Conservation (phyloP, 2,329 filamentous ascomycete species). For the Parastagonospora avenae region DNA sequence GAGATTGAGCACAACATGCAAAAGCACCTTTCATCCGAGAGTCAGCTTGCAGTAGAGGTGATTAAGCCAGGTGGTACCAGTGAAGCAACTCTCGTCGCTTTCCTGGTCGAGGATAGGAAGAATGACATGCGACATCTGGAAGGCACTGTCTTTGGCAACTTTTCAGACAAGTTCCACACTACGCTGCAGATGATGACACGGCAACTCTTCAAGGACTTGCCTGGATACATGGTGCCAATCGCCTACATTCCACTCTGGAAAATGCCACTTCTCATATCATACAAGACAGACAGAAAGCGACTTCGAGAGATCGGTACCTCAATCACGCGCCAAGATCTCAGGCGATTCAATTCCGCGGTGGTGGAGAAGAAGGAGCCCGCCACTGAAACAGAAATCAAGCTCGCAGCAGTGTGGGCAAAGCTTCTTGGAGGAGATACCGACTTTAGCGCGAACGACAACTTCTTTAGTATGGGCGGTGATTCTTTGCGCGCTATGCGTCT, state of each 20-base stretch:
- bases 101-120: slow-evolving; percentile 39
- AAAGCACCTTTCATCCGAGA: slow-evolving; percentile 46
- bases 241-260: slow-evolving; percentile 45
- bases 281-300: slow-evolving; percentile 44
- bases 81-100: slow-evolving; percentile 42
- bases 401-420: slow-evolving; percentile 39
- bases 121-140: slow-evolving; percentile 36
- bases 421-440: slow-evolving; percentile 40
- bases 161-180: slow-evolving; percentile 37
- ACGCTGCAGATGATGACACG: slow-evolving; percentile 36
- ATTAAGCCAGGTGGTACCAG: slow-evolving; percentile 47
- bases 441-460: slow-evolving; percentile 45
- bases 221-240: slow-evolving; percentile 44
- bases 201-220: slow-evolving; percentile 34
- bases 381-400: slow-evolving; percentile 37
- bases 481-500: slow-evolving; percentile 61
- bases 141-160: slow-evolving; percentile 37
- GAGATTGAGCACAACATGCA: slow-evolving; percentile 49
- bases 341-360: slow-evolving; percentile 36
- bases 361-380: slow-evolving; percentile 52
- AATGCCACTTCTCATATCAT: slow-evolving; percentile 43
- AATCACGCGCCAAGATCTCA: slow-evolving; percentile 38
- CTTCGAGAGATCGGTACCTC: slow-evolving; percentile 40
- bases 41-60: slow-evolving; percentile 56
- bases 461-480: slow-evolving; percentile 57